Conservation (phyloP, 1,139 yeast species). For the Pichia inconspicua region DNA sequence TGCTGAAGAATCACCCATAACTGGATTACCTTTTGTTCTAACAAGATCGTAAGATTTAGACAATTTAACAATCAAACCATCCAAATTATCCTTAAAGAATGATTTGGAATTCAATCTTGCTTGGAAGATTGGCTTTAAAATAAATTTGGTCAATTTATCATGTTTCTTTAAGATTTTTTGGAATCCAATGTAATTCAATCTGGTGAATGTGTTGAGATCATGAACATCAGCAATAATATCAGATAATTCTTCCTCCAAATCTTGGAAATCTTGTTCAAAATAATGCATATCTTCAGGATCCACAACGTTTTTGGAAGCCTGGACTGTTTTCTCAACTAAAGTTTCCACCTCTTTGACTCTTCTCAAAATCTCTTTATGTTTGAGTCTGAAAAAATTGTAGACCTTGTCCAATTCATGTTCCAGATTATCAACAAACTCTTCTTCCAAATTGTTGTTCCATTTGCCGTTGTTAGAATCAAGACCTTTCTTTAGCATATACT, state of each 20-base stretch:
- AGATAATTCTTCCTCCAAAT: conserved; percentile 81
- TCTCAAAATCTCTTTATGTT: conserved; percentile 74
- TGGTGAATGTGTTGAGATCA: conserved; percentile 86
- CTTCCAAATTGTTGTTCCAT: conserved; percentile 78
- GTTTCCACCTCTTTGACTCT: conserved; percentile 75
- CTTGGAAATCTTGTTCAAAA: conserved; percentile 80
- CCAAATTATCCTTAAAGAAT: conserved; percentile 91
- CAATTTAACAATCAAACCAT: conserved; percentile 76
- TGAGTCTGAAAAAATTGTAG: conserved; percentile 80
- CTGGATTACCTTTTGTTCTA: conserved; percentile 92
- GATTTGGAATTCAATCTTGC: conserved; percentile 90
- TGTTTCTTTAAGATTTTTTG: conserved; percentile 94
- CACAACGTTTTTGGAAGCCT: conserved; percentile 24
- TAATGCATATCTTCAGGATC: conserved; percentile 31
- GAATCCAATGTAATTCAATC: conserved; percentile 92
- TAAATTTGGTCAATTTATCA: conserved; percentile 77
- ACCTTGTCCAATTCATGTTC: conserved; percentile 87
- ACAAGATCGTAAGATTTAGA: conserved; percentile 87
- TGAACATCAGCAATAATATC: conserved; percentile 97
- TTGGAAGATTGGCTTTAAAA: conserved; percentile 83
- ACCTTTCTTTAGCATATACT: conserved; percentile 66
- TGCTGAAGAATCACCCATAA: conserved; percentile 87
- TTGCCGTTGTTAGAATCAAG: conserved; percentile 32
- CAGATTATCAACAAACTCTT: conserved; percentile 62
- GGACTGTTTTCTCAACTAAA: conserved; percentile 26